A percentile compares a stretch with the other conserved stretches of the same genome.
Conservation (phyloP, 78 protist species). For the Pigoraptor vietnamica region DNA sequence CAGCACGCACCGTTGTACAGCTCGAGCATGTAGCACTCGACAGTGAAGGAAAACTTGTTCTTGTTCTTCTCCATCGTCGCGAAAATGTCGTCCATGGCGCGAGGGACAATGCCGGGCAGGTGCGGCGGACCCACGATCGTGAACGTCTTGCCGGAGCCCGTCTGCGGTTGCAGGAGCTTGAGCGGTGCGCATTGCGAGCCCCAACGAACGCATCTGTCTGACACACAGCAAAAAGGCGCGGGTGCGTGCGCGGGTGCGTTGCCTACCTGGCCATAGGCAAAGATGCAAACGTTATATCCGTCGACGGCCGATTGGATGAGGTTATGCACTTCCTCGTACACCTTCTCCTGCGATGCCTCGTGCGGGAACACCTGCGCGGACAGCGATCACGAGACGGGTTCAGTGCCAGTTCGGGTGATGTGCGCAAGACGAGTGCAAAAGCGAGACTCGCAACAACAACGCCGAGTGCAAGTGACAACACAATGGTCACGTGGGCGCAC, state of each 20-base stretch:
- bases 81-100: slow-evolving; percentile 20
- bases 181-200: too few relatives aligned
- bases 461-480: background rate
- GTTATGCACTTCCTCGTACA: slow-evolving; percentile 41
- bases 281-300: slow-evolving; percentile 72
- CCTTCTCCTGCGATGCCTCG: slow-evolving; percentile 36
- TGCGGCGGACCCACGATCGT: slow-evolving; percentile 34
- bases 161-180: too few relatives aligned
- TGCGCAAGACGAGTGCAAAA: background rate
- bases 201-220: too few relatives aligned
- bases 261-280: slow-evolving; percentile 70
- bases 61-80: background rate
- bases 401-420: background rate
- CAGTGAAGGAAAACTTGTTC: background rate
- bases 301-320: slow-evolving; percentile 55
- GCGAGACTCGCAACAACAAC: too few relatives aligned
- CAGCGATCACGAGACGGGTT: background rate
- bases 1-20: slow-evolving; percentile 25
- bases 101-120: slow-evolving; percentile 17
- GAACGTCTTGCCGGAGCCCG: slow-evolving; percentile 63
- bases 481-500: background rate
- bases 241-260: background rate
- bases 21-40: slow-evolving; percentile 35
- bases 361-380: slow-evolving; percentile 3
- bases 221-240: background rate